Base-by-base conservation (phyloP, 768 basidiomycete species). In the Arthromyces matolae region DNA sequence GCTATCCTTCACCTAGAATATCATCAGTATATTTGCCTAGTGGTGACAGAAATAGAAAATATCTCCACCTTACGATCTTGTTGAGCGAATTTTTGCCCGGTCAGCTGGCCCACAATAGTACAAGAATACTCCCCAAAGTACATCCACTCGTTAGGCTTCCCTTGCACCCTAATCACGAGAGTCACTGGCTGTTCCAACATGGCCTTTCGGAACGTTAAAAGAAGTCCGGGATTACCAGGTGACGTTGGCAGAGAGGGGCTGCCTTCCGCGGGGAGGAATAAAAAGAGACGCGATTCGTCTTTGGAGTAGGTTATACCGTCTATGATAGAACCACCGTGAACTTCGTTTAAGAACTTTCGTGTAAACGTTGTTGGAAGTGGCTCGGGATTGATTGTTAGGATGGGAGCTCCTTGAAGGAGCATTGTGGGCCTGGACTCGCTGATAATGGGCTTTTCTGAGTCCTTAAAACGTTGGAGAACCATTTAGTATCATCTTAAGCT, bases 81-180 rank as follows among this genome's bases (percentile, higher is more conserved):
- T 6, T 31, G 27, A 5, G 34, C 31, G 34, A 62, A 65, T 18
- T 57, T 50, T 18, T 45, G 50, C 8, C 50, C 31, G 13, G 54
- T 54, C 45, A 63, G 44, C 33, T 54, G 45, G 2, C 60, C 62
- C 33, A 59, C 55, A 9, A 59, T 19, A 0, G 40, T 41, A 36
- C 49, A 53, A 23, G 54, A 24, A 50, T 63, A 63, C 16, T 65
- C 58, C 3, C 64, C 64, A 16, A 62, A 50, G 43, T 65, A 65
- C 5, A 48, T 36, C 62, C 60, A 63, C 9, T 45, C 43, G 8
- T 54, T 52, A 1, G 47, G 38, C 0, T 40, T 50, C 8, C n/a
- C 14, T 20, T 43, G 22, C 5, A 35, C 31, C 31, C 53, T 57
- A 4, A 55, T 36, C 24, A 62, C 57, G 1, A 62, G 23, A n/a